phyloP scores from a whole-genome alignment of 2,329 filamentous ascomycete genomes.

The Epichloe sylvatica region DNA sequence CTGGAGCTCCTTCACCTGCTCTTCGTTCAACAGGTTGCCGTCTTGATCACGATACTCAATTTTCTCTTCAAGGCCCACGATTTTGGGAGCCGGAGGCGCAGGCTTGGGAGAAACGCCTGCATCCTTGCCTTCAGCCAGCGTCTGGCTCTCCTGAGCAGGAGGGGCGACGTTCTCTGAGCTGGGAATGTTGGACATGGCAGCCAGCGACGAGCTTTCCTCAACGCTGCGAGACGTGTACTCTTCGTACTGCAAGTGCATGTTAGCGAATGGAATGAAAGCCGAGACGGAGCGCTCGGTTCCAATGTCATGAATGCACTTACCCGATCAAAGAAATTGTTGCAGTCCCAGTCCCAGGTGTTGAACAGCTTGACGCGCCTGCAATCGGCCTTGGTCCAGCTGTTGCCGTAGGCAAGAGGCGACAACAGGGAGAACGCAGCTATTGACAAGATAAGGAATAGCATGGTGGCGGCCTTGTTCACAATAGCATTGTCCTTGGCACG shows the following conservation, averaged over 20 bases:
- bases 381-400: slow-evolving; percentile 78
- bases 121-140: not conserved
- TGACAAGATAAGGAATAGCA: slow-evolving; percentile 59
- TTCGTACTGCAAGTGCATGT: slow-evolving; percentile 6
- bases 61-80: slow-evolving; percentile 55
- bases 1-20: slow-evolving; percentile 69
- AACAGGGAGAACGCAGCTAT: slow-evolving; percentile 72
- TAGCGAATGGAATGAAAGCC: slow-evolving; percentile 2
- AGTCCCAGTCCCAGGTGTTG: slow-evolving; percentile 91
- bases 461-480: slow-evolving; percentile 60
- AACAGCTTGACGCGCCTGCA: slow-evolving; percentile 83
- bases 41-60: slow-evolving; percentile 72
- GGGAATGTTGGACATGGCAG: slow-evolving; percentile 16
- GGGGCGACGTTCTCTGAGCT: slow-evolving; percentile 11
- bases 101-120: slow-evolving; percentile 34
- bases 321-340: slow-evolving; percentile 76
- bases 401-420: slow-evolving; percentile 82
- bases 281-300: too few species aligned
- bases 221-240: slow-evolving; percentile 7
- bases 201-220: slow-evolving; percentile 13
- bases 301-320: slow-evolving; percentile 45
- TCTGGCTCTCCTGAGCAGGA: not conserved
- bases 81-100: slow-evolving; percentile 33
- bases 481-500: slow-evolving; percentile 52
- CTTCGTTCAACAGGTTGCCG: slow-evolving; percentile 73